Percentiles rank a stretch among this genome's conserved stretches.
Conservation (phyloP, 495 filamentous ascomycete genomes). For the Aspergillus diversus region DNA sequence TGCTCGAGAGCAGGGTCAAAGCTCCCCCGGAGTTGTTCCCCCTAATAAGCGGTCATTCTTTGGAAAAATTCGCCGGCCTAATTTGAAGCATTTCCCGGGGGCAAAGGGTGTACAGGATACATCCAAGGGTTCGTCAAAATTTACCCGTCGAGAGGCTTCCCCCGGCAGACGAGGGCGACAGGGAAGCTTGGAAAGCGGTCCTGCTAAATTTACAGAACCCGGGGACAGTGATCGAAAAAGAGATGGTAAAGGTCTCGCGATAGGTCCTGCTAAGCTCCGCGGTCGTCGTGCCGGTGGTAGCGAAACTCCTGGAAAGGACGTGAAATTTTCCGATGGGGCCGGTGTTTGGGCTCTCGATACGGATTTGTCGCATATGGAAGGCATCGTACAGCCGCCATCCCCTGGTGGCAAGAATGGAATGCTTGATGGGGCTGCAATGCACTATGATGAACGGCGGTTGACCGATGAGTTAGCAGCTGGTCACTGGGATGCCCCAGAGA, state of each 20-base stretch:
- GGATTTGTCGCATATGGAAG: constrained; percentile 80
- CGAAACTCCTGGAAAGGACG: constrained; percentile 40
- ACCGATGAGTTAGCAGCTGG: constrained; percentile 36
- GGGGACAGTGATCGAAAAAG: constrained; percentile 51
- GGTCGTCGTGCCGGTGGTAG: constrained; percentile 61
- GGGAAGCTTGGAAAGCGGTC: constrained; percentile 45
- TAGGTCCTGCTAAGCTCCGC: constrained; percentile 37
- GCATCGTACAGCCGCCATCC: constrained; percentile 64
- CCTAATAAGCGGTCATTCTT: constrained; percentile 68
- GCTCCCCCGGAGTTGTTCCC: constrained; percentile 57
- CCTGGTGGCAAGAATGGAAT: constrained; percentile 48
- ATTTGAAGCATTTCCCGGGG: constrained; percentile 58
- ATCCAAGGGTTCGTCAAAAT: constrained; percentile 44
- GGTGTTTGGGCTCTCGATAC: constrained; percentile 76
- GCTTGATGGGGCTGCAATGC: constrained; percentile 54
- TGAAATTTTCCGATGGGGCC: constrained; percentile 36
- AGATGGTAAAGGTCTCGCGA: constrained; percentile 44
- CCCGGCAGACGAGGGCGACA: constrained; percentile 47
- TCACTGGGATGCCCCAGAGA: constrained; percentile 88
- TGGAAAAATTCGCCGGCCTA: constrained; percentile 63
- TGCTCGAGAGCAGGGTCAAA: constrained; percentile 54
- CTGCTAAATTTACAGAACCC: constrained; percentile 30
- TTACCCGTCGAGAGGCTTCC: constrained; percentile 53
- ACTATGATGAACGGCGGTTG: constrained; percentile 38
- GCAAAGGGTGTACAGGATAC: constrained; percentile 55